Evolutionary conservation across 2,329 filamentous ascomycete genomes (phyloP).

Genomic region (Fusarium aywerte): DNA sequence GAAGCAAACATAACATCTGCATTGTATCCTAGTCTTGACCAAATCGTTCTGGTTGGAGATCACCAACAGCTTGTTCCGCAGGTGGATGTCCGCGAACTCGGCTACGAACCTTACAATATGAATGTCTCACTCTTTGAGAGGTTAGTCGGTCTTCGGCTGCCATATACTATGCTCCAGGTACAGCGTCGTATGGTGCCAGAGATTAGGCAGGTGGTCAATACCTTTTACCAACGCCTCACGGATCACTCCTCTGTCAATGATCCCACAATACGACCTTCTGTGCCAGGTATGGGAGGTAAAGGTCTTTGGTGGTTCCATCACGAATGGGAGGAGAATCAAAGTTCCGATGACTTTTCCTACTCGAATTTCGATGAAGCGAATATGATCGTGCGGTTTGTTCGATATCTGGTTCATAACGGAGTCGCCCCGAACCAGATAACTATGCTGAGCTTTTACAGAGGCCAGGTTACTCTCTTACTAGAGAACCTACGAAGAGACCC

Average conservation of each 20-base stretch:
- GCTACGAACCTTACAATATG: constrained; percentile 70
- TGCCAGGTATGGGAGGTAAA: constrained; percentile 58
- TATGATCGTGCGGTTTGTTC: constrained; percentile 79
- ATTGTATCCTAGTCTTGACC: constrained; percentile 62
- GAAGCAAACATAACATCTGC: constrained; percentile 69
- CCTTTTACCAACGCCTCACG: constrained; percentile 58
- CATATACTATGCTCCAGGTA: constrained; percentile 71
- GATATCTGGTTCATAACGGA: constrained; percentile 77
- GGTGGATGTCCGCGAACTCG: constrained; percentile 70
- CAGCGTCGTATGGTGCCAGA: constrained; percentile 71
- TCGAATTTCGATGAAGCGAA: constrained; percentile 77
- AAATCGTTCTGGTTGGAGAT: constrained; percentile 74
- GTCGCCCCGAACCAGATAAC: constrained; percentile 72
- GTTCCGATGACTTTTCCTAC: constrained; percentile 69
- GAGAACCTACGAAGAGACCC: constrained; percentile 55
- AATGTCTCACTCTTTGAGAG: constrained; percentile 84
- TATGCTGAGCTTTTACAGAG: constrained; percentile 87
- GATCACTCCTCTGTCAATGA: constrained; percentile 58
- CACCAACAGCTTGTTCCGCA: constrained; percentile 81
- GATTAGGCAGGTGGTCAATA: constrained; percentile 58
- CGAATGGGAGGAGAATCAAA: constrained; percentile 70
- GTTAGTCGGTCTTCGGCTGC: constrained; percentile 72
- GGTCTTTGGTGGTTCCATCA: constrained; percentile 59
- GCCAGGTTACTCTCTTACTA: constrained; percentile 76
- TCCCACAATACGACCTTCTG: constrained; percentile 48